Conservation (phyloP, 2,329 filamentous ascomycete genomes). For the Thermoascus crustaceus region DNA sequence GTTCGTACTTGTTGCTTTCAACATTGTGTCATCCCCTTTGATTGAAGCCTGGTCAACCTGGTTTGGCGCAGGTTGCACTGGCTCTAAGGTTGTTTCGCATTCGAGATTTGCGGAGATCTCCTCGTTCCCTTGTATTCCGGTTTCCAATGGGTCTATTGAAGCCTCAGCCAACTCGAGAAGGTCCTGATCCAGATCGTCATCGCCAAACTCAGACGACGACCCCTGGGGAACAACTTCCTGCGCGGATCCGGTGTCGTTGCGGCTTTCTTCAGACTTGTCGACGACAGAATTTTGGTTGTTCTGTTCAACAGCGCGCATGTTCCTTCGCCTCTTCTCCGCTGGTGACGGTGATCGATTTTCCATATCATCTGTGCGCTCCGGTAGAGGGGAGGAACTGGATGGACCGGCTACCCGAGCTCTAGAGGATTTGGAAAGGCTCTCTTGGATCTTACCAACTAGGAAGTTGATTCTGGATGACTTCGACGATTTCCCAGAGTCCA, state of each 20-base stretch:
- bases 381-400: conserved; percentile 38
- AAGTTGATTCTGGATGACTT: conserved; percentile 45
- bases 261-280: conserved; percentile 4
- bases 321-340: conserved; percentile 12
- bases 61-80: neutral
- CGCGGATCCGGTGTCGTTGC: conserved; percentile 6
- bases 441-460: conserved; percentile 58
- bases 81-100: neutral
- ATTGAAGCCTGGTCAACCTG: conserved; percentile 1
- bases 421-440: conserved; percentile 34
- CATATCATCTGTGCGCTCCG: conserved; percentile 23
- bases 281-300: conserved; percentile 8
- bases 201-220: conserved; percentile 39
- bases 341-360: conserved; percentile 27
- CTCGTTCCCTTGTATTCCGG: no score
- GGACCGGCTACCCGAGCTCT: conserved; percentile 21
- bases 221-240: conserved; percentile 11
- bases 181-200: conserved; percentile 40
- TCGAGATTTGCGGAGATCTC: neutral
- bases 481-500: conserved; percentile 28
- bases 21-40: conserved; percentile 3
- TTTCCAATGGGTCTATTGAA: conserved; percentile 25
- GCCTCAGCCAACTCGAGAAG: conserved; percentile 34
- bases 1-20: conserved; percentile 5
- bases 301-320: conserved; percentile 2